A percentile compares a stretch with the other conserved stretches of the same genome.
Conservation (phyloP, 257 asterid species). For the Rehmannia glutinosa region DNA sequence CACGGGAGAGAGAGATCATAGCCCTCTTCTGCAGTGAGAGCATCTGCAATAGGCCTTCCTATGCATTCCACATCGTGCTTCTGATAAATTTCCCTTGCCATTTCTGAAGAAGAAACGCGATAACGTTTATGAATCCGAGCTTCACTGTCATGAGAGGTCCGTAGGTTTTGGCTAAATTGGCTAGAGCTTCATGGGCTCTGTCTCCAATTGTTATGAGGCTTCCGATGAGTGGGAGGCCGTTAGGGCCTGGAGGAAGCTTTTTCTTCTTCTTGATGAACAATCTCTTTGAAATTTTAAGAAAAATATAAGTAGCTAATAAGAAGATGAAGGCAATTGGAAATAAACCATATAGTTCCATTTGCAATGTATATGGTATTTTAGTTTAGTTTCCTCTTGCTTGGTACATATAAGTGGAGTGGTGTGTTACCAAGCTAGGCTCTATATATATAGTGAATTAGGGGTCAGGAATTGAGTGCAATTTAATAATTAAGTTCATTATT, state of each 20-base stretch:
- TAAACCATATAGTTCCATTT: background rate
- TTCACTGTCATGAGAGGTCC: slow-evolving; percentile 31
- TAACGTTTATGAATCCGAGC: slow-evolving; percentile 16
- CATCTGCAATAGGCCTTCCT: slow-evolving; percentile 24
- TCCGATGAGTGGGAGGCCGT: slow-evolving; percentile 21
- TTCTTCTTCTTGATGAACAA: background rate
- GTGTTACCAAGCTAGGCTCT: too few relatives aligned
- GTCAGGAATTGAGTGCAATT: too few relatives aligned
- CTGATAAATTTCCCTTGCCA: slow-evolving; percentile 26
- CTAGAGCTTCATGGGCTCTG: slow-evolving; percentile 18
- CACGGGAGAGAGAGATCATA: slow-evolving; percentile 22
- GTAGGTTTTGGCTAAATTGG: slow-evolving; percentile 19
- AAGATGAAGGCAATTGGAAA: background rate
- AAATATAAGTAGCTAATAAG: background rate
- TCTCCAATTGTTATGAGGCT: slow-evolving; percentile 16
- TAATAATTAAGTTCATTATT: too few relatives aligned
- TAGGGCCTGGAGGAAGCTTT: slow-evolving; percentile 29
- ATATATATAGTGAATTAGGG: too few relatives aligned
- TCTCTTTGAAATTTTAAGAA: background rate
- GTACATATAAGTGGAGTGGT: too few relatives aligned
- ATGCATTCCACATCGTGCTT: slow-evolving; percentile 11
- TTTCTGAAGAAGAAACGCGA: slow-evolving; percentile 26
- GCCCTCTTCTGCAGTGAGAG: slow-evolving; percentile 18
- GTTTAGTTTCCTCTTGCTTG: background rate
- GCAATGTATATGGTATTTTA: background rate